Conservation (phyloP, 371 early-diverging fungal species). For the Lichtheimia hyalospora region DNA sequence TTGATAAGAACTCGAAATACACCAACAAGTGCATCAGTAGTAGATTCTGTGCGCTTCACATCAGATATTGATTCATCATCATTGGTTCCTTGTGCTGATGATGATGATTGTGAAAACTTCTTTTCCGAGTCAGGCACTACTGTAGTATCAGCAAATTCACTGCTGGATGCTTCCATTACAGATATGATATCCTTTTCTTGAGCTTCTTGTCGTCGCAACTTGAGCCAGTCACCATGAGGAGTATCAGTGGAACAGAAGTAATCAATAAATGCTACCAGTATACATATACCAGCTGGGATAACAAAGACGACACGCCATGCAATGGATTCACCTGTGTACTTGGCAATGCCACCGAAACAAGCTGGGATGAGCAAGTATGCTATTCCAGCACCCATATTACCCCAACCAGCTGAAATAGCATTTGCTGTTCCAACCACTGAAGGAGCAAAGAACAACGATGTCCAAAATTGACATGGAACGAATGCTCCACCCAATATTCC, state of each 20-base stretch:
- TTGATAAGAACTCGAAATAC: constrained; percentile 7
- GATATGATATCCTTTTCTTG: no score
- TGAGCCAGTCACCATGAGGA: constrained; percentile 42
- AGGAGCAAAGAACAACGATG: constrained; percentile 54
- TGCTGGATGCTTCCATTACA: no score
- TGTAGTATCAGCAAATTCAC: no score
- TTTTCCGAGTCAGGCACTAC: no score
- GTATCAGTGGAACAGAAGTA: constrained; percentile 44
- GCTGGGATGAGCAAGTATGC: constrained; percentile 59
- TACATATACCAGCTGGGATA: constrained; percentile 46
- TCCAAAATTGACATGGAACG: constrained; percentile 73
- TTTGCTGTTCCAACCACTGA: constrained; percentile 64
- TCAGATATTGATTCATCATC: constrained; percentile 11
- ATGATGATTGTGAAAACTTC: not conserved
- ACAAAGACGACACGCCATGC: constrained; percentile 49
- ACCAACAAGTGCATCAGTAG: not conserved
- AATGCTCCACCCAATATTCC: constrained; percentile 65
- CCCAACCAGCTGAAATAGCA: constrained; percentile 66
- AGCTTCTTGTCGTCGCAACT: constrained; percentile 6
- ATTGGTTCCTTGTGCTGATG: not conserved
- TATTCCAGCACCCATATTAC: constrained; percentile 67
- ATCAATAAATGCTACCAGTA: constrained; percentile 34
- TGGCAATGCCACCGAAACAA: constrained; percentile 37
- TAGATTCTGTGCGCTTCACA: constrained; percentile 12
- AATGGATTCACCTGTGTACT: constrained; percentile 11